These are phyloP conservation scores for Podospora appendiculata DNA, from an alignment of 495 filamentous ascomycete species.

Conservation along the genomic window DNA sequence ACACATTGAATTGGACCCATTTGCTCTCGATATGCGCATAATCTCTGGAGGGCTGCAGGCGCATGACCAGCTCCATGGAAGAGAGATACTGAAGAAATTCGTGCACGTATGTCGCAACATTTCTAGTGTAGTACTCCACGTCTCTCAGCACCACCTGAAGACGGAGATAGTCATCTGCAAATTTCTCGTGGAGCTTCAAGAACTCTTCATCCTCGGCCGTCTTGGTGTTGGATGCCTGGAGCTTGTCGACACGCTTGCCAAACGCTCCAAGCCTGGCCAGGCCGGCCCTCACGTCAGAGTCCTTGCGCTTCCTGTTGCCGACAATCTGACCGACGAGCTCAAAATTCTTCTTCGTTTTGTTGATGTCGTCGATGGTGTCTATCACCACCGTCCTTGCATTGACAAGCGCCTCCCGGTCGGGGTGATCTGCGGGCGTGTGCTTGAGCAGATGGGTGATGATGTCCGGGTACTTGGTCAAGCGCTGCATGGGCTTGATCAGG, in stretches of 20 bases:
- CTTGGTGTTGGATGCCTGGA: conserved; percentile 52
- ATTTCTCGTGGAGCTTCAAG: conserved; percentile 64
- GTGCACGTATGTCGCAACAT: conserved; percentile 60
- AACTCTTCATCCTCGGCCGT: conserved; percentile 75
- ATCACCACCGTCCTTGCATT: conserved; percentile 57
- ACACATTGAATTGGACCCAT: conserved; percentile 78
- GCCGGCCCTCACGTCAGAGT: conserved; percentile 76
- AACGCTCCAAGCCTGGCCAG: conserved; percentile 67
- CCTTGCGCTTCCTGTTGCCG: conserved; percentile 69
- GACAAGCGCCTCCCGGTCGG: conserved; percentile 63
- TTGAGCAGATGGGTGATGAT: conserved; percentile 71
- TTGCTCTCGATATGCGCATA: conserved; percentile 82
- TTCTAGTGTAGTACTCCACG: conserved; percentile 75
- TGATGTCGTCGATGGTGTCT: conserved; percentile 72
- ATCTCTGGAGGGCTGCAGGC: conserved; percentile 44
- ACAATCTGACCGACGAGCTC: conserved; percentile 85
- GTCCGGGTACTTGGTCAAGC: conserved; percentile 85
- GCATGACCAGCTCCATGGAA: conserved; percentile 60
- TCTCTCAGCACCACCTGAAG: conserved; percentile 87
- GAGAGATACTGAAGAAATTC: conserved; percentile 62
- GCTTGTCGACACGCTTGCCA: conserved; percentile 74
- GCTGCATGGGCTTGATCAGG: conserved; percentile 90
- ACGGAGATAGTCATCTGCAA: conserved; percentile 79
- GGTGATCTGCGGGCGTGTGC: conserved; percentile 71
- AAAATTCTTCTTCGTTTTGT: conserved; percentile 84